Conservation (phyloP, 495 filamentous ascomycete genomes). For the Trichoderma erinaceum region DNA sequence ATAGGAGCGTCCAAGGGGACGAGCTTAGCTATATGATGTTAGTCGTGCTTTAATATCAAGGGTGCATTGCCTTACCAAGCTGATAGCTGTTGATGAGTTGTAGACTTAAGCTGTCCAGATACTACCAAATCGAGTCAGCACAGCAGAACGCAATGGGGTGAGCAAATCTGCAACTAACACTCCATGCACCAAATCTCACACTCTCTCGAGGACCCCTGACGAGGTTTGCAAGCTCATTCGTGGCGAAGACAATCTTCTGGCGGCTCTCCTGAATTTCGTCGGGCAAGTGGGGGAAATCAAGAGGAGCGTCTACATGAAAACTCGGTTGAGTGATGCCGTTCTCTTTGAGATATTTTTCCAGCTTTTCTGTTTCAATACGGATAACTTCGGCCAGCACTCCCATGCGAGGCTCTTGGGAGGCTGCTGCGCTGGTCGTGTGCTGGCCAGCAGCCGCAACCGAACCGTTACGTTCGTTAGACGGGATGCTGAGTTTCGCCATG, state of each 20-base stretch:
- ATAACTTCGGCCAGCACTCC: constrained; percentile 34
- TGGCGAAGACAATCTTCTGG: constrained; percentile 33
- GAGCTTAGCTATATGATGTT: constrained; percentile 29
- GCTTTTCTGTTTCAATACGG: constrained; percentile 32
- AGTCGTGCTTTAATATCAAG: neutral
- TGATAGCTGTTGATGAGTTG: constrained; percentile 35
- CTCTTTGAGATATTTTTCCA: constrained; percentile 35
- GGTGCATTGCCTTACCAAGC: constrained; percentile 26
- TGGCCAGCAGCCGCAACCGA: neutral
- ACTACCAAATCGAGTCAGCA: constrained; percentile 23
- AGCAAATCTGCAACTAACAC: constrained; percentile 23
- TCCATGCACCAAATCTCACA: constrained; percentile 38
- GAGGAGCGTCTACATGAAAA: constrained; percentile 33
- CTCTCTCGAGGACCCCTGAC: constrained; percentile 38
- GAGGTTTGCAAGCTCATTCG: constrained; percentile 34
- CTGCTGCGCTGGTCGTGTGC: neutral
- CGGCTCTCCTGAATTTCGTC: constrained; percentile 32
- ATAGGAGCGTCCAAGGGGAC: constrained; percentile 35
- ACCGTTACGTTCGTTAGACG: neutral
- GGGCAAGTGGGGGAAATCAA: constrained; percentile 35
- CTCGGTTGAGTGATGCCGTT: constrained; percentile 32
- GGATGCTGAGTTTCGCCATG: neutral
- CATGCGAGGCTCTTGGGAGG: constrained; percentile 28
- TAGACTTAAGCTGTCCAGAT: constrained; percentile 34
- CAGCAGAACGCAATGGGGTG: neutral